A percentile compares a stretch with the other conserved stretches of the same genome.
Evolutionary conservation across 2,329 filamentous ascomycete species (phyloP).

Genomic region (Calonectria leucothoes): DNA sequence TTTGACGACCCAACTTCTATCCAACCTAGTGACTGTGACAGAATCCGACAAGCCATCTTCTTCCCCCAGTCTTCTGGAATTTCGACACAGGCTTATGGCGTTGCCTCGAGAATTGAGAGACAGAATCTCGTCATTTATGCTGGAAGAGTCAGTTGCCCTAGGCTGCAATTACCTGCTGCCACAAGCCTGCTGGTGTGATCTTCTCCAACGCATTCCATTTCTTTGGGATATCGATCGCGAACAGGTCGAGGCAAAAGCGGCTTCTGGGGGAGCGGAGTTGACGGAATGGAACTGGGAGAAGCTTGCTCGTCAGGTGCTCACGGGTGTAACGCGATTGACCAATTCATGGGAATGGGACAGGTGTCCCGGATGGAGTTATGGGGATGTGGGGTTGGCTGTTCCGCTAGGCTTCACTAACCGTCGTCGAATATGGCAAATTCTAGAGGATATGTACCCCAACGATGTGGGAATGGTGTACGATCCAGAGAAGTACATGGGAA

Average conservation of each 20-base stretch:
- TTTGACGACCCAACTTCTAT: not conserved
- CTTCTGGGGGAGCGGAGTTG: not conserved
- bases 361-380: not conserved
- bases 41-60: not conserved
- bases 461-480: not conserved
- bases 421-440: not conserved
- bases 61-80: not conserved
- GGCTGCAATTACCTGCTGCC: not conserved
- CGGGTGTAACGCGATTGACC: too few relatives aligned
- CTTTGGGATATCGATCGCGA: slow-evolving; percentile 8
- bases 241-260: not conserved
- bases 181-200: not conserved
- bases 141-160: not conserved
- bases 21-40: not conserved
- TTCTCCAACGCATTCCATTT: slow-evolving; percentile 10
- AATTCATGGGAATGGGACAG: not conserved
- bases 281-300: slow-evolving; percentile 15
- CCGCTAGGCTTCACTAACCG: not conserved
- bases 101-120: slow-evolving; percentile 15
- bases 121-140: not conserved
- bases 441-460: not conserved
- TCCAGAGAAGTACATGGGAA: too few relatives aligned
- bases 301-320: slow-evolving; percentile 3
- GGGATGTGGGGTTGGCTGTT: not conserved
- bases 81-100: not conserved